Base-by-base conservation (phyloP, 2,329 filamentous ascomycete species). In the Chaetomium strumarium region DNA sequence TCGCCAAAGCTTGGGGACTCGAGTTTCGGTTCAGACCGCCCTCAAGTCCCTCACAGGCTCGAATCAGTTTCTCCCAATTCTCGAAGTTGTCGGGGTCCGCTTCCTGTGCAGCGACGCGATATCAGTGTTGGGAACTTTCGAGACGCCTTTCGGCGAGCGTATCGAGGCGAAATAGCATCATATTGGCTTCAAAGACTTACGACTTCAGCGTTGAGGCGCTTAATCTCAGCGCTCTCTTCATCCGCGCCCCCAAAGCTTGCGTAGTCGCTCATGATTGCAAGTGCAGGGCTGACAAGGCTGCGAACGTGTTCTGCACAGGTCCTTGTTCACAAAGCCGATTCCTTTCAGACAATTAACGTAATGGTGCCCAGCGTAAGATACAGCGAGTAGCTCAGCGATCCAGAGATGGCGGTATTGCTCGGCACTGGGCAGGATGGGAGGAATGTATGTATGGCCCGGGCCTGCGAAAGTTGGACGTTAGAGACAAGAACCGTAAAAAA, bases 21-120 rank as follows among this genome's bases (percentile, higher is more conserved):
- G 93, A 97, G 72, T 99, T 99, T 63, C 93, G 87, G 68, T 95
- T 96, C 58, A 99, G 80, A 52, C 92, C 93, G 56, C 91, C 92
- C 66, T 99, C 93, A 58, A 96, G 84, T 46, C 78, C 77, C 68
- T 96, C 90, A 60, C 86, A 88, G 46, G 85, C 84, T 63, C 84
- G 84, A 60, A 96, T 84, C 52, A 97, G 81, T 69, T 90, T 92
- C 71, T 97, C 92, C 93, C 93, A 99, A 56, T 81, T 80, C 63
- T 96, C 92, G 65, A 96, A 97, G 66, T 89, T 91, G 69, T 99
- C 93, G 12, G 89, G 80, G 60, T 96, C 88, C 62, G 72, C 68
- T 57, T 83, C 78, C 80, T 83, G 58, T 55, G 49, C 40, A 24
- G 53, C 12, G 47, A 45, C 46, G 41, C 29, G 5, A 29, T 55